A percentile compares a stretch with the other conserved stretches of the same genome.
Conservation (phyloP, 495 filamentous ascomycete species). For the Aspergillus bridgeri region DNA sequence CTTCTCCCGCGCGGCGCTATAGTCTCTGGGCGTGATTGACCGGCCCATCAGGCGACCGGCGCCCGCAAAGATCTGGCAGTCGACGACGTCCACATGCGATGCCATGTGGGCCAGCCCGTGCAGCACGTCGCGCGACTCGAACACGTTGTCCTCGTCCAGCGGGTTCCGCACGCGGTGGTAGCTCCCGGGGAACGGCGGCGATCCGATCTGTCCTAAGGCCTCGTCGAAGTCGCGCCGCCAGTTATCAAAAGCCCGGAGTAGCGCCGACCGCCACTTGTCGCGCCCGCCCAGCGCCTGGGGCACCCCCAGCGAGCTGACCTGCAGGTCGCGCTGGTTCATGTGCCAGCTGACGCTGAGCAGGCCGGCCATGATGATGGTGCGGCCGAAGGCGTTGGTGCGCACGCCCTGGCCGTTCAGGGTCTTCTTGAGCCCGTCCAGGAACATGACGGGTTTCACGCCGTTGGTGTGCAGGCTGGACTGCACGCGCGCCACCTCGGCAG, state of each 20-base stretch:
- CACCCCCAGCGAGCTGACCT: constrained; percentile 81
- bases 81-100: constrained; percentile 96
- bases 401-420: constrained; percentile 86
- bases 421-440: constrained; percentile 86
- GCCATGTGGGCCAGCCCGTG: constrained; percentile 97
- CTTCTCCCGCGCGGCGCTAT: constrained; percentile 71
- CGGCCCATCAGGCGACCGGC: constrained; percentile 81
- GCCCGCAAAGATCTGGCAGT: constrained; percentile 93
- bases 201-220: constrained; percentile 55
- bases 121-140: constrained; percentile 81
- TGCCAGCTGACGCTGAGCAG: constrained; percentile 94
- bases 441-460: constrained; percentile 81
- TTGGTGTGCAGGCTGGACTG: constrained; percentile 79
- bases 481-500: constrained; percentile 81
- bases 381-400: constrained; percentile 88
- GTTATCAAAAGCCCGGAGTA: constrained; percentile 88
- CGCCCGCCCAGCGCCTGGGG: constrained; percentile 80
- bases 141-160: constrained; percentile 70
- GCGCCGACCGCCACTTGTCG: constrained; percentile 86
- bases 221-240: constrained; percentile 95
- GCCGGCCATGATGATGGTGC: constrained; percentile 94
- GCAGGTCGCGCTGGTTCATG: constrained; percentile 94
- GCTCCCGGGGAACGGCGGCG: constrained; percentile 35
- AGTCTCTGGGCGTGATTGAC: constrained; percentile 77
- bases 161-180: constrained; percentile 35